A percentile compares a stretch with the other conserved stretches of the same genome.
These are phyloP conservation scores for Bipolaris oryzae DNA, from an alignment of 2,329 filamentous ascomycete genomes.

Conservation along the genomic window DNA sequence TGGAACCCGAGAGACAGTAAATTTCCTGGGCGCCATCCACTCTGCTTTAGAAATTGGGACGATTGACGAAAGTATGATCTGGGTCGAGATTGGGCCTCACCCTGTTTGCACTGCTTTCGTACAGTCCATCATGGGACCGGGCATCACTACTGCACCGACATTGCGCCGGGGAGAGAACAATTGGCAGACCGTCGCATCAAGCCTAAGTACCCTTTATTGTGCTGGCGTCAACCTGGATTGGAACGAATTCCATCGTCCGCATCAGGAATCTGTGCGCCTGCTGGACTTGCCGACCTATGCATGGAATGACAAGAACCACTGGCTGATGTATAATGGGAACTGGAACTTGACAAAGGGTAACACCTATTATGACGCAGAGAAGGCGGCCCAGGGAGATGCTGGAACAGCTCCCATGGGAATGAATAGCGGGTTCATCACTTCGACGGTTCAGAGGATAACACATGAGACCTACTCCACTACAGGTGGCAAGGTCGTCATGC, in stretches of 20 bases:
- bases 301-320: slow-evolving; percentile 47
- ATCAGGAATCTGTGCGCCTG: slow-evolving; percentile 54
- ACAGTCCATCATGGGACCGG: background rate
- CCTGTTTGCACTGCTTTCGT: background rate
- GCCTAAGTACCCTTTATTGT: background rate
- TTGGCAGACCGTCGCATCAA: background rate
- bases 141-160: background rate
- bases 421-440: background rate
- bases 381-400: background rate
- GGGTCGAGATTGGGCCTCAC: background rate
- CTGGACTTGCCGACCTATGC: slow-evolving; percentile 58
- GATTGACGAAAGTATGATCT: background rate
- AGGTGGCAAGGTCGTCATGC: slow-evolving; percentile 9
- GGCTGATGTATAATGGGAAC: slow-evolving; percentile 41
- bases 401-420: no score
- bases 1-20: background rate
- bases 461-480: background rate
- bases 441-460: background rate
- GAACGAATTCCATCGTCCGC: slow-evolving; percentile 64
- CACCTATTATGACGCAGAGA: slow-evolving; percentile 2
- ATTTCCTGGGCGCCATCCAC: background rate
- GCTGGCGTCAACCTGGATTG: slow-evolving; percentile 64
- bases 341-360: slow-evolving; percentile 35
- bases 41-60: background rate
- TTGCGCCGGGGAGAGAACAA: background rate